Evolutionary conservation across 352 stramenopile genomes (phyloP).

Genomic region (Globisporangium cylindrosporum): DNA sequence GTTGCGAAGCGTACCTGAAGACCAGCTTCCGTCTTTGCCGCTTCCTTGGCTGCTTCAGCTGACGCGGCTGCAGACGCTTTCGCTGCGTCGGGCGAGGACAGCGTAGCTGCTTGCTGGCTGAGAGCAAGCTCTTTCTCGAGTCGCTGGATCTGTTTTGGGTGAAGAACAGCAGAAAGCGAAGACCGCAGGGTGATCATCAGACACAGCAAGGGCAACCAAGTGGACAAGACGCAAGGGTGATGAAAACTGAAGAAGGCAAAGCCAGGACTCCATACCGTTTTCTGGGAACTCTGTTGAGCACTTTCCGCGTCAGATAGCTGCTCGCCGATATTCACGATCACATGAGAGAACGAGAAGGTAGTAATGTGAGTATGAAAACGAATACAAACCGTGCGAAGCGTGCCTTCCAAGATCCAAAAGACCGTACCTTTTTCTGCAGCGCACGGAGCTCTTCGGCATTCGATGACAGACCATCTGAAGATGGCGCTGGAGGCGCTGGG

Average conservation of each 20-base stretch:
- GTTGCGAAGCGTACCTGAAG: conserved; percentile 25
- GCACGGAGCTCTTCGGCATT: conserved; percentile 40
- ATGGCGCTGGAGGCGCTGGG: neutral
- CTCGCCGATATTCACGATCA: neutral
- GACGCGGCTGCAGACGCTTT: conserved; percentile 20
- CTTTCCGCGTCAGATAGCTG: conserved; percentile 39
- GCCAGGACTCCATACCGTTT: conserved; percentile 36
- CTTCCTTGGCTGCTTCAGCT: conserved; percentile 17
- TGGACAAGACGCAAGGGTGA: neutral
- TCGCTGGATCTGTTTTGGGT: conserved; percentile 39
- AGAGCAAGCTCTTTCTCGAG: conserved; percentile 56
- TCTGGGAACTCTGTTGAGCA: conserved; percentile 34
- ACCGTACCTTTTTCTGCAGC: conserved; percentile 57
- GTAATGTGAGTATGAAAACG: neutral
- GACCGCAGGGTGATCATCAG: neutral
- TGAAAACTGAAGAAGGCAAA: neutral
- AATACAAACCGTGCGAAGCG: neutral
- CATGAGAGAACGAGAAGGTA: neutral
- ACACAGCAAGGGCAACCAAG: neutral
- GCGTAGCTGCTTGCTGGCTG: conserved; percentile 23
- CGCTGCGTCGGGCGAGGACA: conserved; percentile 30
- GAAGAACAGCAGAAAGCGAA: neutral
- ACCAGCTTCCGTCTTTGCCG: conserved; percentile 32
- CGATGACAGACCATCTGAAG: conserved; percentile 3
- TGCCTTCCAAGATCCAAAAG: neutral